Evolutionary conservation across 352 stramenopile genomes (phyloP).

Genomic region (Phytopythium kandeliae): DNA sequence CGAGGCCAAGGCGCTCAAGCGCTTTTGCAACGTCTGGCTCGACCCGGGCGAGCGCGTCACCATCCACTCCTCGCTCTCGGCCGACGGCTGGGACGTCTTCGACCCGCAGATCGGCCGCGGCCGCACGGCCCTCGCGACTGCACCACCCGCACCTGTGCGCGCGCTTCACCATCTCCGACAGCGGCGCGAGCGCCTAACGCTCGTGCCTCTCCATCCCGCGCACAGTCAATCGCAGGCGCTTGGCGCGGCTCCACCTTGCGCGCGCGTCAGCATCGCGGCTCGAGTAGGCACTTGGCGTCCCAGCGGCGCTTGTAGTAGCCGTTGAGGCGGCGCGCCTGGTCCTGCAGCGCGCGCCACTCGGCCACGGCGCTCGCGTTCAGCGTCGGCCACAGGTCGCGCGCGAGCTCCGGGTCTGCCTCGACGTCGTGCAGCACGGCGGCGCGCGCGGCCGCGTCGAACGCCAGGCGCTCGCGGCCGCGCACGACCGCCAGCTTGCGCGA

Average conservation of each 20-base stretch:
- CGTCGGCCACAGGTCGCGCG: slow-evolving; percentile 25
- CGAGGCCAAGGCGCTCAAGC: slow-evolving; percentile 76
- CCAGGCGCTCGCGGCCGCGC: slow-evolving; percentile 25
- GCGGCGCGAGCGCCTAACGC: too few species aligned
- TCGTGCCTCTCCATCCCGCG: too few species aligned
- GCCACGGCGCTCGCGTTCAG: slow-evolving; percentile 9
- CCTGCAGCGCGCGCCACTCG: slow-evolving; percentile 13
- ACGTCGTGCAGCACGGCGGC: slow-evolving; percentile 33
- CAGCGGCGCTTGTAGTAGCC: slow-evolving; percentile 45
- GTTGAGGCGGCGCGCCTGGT: slow-evolving; percentile 29
- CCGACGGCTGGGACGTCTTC: slow-evolving; percentile 51
- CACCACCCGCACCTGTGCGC: slow-evolving; percentile 3
- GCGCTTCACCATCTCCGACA: slow-evolving; percentile 3
- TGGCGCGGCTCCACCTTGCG: too few species aligned
- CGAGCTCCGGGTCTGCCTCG: slow-evolving; percentile 29
- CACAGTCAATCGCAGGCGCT: too few species aligned
- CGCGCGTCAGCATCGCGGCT: neutral
- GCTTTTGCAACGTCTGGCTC: slow-evolving; percentile 70
- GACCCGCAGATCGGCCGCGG: slow-evolving; percentile 47
- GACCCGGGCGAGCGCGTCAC: slow-evolving; percentile 17
- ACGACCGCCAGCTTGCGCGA: slow-evolving; percentile 34
- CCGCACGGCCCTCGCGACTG: slow-evolving; percentile 13
- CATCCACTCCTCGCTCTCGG: slow-evolving; percentile 32
- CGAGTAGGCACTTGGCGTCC: slow-evolving; percentile 29
- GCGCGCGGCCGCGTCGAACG: slow-evolving; percentile 30